Base-by-base conservation (phyloP, 2,329 filamentous ascomycete genomes). In the Botrytis deweyae region DNA sequence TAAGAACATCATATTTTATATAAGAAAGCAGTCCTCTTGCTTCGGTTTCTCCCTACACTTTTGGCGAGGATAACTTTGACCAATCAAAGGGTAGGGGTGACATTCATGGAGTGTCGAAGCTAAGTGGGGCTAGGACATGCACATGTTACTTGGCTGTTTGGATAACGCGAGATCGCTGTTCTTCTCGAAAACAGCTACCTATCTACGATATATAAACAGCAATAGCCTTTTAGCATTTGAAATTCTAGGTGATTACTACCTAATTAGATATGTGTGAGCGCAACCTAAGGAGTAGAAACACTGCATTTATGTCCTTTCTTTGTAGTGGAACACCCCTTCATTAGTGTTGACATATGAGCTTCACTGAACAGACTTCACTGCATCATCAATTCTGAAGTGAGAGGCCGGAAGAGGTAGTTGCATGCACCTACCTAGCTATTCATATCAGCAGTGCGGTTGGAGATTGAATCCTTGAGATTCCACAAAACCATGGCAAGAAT, bases 41-140 rank as follows among this genome's bases (percentile, higher is more conserved):
- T 36, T 68, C 46, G 16, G 20, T 22, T 29, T 55, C 65, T 38
- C 65, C 64, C 46, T 68, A 68, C 25, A 55, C 33, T 68, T 40
- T 68, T 68, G 65, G 46, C 49, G 66, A 58, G n/a, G 49, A 20
- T 25, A 58, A 38, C 36, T 58, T 33, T 58, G 66, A 33, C 66
- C 66, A 69, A 69, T 69, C 18, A 69, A 18, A 33, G 10, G 0
- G 18, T 42, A 69, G 49, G 40, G 22, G 66, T 69, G 66, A 69
- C 66, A 69, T 42, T 69, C 38, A 44, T 69, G n/a, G 18, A 33
- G 40, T 29, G 4, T 38, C 49, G 36, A 22, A 10, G 25, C 49
- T 38, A 68, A 68, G 49, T 58, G 66, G 49, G 49, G 36, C 65
- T n/a, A 10, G 10, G 36, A 18, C 36, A 40, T n/a, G 22, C 36